Conservation (phyloP, 106 monocot genomes). For the Platanthera guangdongensis region DNA sequence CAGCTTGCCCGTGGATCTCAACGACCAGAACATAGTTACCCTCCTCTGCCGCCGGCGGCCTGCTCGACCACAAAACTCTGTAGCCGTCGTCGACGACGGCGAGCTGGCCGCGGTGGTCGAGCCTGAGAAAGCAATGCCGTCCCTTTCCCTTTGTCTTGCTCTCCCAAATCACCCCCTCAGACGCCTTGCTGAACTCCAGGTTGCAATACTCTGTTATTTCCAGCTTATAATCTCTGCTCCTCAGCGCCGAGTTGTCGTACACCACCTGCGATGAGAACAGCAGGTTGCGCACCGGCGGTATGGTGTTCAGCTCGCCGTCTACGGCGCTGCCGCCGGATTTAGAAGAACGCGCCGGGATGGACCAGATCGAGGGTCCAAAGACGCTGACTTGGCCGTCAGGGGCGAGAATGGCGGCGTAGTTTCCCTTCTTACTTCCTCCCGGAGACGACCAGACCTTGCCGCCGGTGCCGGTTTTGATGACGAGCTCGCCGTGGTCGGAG, state of each 20-base stretch:
- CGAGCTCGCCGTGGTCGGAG: background rate
- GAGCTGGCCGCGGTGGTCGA: conserved; percentile 14
- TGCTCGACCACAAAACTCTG: conserved; percentile 4
- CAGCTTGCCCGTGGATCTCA: background rate
- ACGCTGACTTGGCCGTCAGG: background rate
- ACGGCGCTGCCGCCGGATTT: background rate
- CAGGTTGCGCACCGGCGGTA: conserved; percentile 9
- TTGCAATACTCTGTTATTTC: conserved; percentile 3
- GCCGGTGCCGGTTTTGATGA: background rate
- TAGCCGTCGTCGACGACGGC: conserved; percentile 5
- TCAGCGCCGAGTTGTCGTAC: conserved; percentile 7
- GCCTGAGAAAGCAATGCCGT: conserved; percentile 15
- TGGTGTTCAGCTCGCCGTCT: background rate
- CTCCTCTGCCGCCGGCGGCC: background rate
- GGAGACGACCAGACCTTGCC: background rate
- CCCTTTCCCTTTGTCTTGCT: conserved; percentile 3
- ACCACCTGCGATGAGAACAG: conserved; percentile 15
- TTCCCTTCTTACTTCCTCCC: background rate
- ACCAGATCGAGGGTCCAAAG: background rate
- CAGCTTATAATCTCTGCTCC: conserved; percentile 11
- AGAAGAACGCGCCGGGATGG: background rate
- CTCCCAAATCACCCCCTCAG: background rate
- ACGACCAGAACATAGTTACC: background rate
- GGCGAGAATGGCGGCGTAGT: background rate
- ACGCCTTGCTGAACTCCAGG: conserved; percentile 9